Conservation (phyloP, 371 early-diverging fungal genomes). For the Lichtheimia ornata region DNA sequence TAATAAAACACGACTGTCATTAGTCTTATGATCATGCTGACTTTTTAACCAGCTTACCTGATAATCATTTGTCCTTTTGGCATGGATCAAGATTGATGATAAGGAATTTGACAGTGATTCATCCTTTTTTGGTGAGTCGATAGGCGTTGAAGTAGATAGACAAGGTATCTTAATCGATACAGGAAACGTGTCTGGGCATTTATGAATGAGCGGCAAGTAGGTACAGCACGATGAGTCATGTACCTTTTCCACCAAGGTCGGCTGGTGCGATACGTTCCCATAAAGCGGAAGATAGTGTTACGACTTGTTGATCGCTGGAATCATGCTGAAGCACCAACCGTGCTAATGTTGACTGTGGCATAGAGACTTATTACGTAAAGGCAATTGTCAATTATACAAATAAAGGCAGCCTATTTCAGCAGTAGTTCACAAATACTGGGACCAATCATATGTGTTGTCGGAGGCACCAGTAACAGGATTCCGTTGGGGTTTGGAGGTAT, state of each 20-base stretch:
- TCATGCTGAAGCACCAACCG: constrained; percentile 11
- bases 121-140: not conserved
- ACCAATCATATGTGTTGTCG: too few relatives aligned
- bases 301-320: constrained; percentile 12
- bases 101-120: not conserved
- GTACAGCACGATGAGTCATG: not conserved
- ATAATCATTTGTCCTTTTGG: constrained; percentile 4
- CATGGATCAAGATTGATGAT: constrained; percentile 19
- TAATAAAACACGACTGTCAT: not conserved
- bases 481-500: too few relatives aligned
- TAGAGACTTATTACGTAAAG: constrained; percentile 6
- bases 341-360: constrained; percentile 17
- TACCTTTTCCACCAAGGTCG: constrained; percentile 9
- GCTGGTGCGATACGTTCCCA: constrained; percentile 14
- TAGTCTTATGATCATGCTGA: not conserved
- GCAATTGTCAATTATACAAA: not conserved
- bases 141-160: constrained; percentile 11
- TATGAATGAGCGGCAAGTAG: not conserved
- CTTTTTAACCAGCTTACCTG: not conserved
- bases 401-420: too few relatives aligned
- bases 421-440: too few relatives aligned
- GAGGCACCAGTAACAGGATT: too few relatives aligned
- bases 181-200: constrained; percentile 2
- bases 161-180: constrained; percentile 21
- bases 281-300: constrained; percentile 17